Base-by-base conservation (phyloP, 805 yeast genomes). In the Spathaspora sp. region DNA sequence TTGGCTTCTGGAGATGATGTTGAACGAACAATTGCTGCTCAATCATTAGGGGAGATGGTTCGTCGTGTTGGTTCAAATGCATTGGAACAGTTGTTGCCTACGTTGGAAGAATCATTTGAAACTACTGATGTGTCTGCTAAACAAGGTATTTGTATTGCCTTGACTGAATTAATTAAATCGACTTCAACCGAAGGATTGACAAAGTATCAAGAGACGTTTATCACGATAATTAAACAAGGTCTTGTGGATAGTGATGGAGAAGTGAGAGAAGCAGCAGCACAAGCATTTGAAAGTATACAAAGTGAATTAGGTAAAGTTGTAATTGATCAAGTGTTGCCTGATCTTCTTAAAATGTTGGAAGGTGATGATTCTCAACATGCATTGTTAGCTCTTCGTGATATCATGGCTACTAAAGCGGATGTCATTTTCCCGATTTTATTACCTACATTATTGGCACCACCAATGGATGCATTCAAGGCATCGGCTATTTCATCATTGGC, bases 91-190 rank as follows among this genome's bases (percentile, higher is more conserved):
- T 72, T 94, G 55, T 74, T 94, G 54, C 99, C 99, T 43, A 87
- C 96, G 4, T 74, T 93, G 60, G 87, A 89, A 58, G 80, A 79
- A 40, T 79, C 89, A 1, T 71, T 87, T 55, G 62, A 74, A 14
- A 64, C 80, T 29, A 70, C 79, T 50, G 94, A 87, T 60, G 73
- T 88, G n/a, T 94, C 86, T 64, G 86, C 96, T 38, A 89, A 88
- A 65, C 96, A 92, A 73, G 99, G 99, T 76, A 89, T 94, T 48
- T 94, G 99, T 76, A 83, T 93, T 66, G 99, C 99, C 8, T 75
- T 91, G 47, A 81, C 84, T 44, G 98, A 92, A 66, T 82, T 94
- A 55, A 83, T 92, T 55, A 85, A 82, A 57, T 87, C 97, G 0
- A 81, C 96, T 3, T 74, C 82, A 9, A 66, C 72, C 3, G 87